These are phyloP conservation scores for Ailanthus altissimus DNA, from an alignment of 345 rosid genomes.

Conservation along the genomic window DNA sequence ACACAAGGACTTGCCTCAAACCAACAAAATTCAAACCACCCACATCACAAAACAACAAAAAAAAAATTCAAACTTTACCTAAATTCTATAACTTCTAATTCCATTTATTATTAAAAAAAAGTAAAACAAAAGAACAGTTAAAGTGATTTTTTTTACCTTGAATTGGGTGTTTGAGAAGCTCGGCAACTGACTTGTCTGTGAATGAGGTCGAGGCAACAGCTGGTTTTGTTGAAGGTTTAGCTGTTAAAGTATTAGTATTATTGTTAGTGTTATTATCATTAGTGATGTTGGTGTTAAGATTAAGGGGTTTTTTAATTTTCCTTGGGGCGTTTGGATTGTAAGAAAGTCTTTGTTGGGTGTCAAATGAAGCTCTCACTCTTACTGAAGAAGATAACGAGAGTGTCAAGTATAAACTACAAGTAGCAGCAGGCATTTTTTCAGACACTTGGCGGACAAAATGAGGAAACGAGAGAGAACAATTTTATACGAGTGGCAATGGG, in stretches of 20 bases:
- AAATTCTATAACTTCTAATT: not conserved
- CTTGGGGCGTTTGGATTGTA: slow-evolving; percentile 81
- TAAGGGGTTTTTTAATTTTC: slow-evolving; percentile 36
- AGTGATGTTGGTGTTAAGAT: slow-evolving; percentile 19
- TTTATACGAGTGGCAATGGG: not conserved
- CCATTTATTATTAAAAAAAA: not conserved
- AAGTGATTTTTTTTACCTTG: too few species aligned
- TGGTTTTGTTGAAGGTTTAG: slow-evolving; percentile 30
- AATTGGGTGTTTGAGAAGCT: slow-evolving; percentile 57
- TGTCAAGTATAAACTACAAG: not conserved
- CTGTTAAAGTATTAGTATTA: slow-evolving; percentile 26
- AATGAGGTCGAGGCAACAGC: slow-evolving; percentile 28
- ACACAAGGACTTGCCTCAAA: not conserved
- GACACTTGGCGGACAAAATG: not conserved
- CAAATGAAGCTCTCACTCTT: slow-evolving; percentile 65
- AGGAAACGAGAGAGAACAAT: not conserved
- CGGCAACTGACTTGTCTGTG: slow-evolving; percentile 40
- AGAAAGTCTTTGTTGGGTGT: slow-evolving; percentile 58
- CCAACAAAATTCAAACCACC: not conserved
- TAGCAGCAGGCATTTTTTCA: not conserved
- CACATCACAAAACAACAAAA: not conserved
- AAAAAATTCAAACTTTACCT: not conserved
- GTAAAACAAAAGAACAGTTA: not conserved
- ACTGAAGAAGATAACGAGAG: slow-evolving; percentile 4
- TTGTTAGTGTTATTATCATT: too few species aligned